Percentiles rank a stretch among this genome's conserved stretches.
Conservation (phyloP, 2,329 filamentous ascomycete species). For the Xylaria sp. region DNA sequence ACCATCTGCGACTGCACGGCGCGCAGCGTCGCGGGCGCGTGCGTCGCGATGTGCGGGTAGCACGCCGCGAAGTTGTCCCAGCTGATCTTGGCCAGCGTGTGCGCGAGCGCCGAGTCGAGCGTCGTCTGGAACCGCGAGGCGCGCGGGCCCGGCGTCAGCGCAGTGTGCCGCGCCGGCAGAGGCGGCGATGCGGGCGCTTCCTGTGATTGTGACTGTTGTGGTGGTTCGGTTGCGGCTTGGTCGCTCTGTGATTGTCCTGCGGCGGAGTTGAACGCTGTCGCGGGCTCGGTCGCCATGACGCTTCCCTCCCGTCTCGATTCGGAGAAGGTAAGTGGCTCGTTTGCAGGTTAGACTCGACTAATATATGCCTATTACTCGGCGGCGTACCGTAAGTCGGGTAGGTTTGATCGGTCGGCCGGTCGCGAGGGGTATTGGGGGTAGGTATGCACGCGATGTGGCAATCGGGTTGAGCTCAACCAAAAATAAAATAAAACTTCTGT, state of each 20-base stretch:
- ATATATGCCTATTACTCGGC: not conserved
- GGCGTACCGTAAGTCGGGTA: not conserved
- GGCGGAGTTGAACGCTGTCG: not conserved
- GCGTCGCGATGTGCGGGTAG: conserved; percentile 63
- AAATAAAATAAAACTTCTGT: not conserved
- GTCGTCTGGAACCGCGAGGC: conserved; percentile 60
- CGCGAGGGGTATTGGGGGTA: not conserved
- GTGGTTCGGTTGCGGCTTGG: not conserved
- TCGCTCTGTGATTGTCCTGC: not conserved
- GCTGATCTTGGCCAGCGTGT: conserved; percentile 60
- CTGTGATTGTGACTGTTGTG: not conserved
- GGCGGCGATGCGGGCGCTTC: conserved; percentile 31
- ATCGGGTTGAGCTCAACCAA: not conserved
- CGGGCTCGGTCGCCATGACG: conserved; percentile 20
- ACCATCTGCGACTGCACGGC: conserved; percentile 65
- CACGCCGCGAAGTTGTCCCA: conserved; percentile 65
- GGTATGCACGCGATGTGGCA: not conserved
- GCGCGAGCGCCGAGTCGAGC: conserved; percentile 57
- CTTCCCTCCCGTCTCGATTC: not conserved
- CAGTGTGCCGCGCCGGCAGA: conserved; percentile 48
- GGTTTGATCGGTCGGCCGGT: not conserved
- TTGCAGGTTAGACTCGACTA: not conserved
- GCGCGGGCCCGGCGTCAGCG: conserved; percentile 60
- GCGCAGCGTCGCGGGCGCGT: conserved; percentile 56
- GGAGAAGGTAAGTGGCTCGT: not conserved